Base-by-base conservation (phyloP, 257 asterid species). In the Euphrasia confusa region DNA sequence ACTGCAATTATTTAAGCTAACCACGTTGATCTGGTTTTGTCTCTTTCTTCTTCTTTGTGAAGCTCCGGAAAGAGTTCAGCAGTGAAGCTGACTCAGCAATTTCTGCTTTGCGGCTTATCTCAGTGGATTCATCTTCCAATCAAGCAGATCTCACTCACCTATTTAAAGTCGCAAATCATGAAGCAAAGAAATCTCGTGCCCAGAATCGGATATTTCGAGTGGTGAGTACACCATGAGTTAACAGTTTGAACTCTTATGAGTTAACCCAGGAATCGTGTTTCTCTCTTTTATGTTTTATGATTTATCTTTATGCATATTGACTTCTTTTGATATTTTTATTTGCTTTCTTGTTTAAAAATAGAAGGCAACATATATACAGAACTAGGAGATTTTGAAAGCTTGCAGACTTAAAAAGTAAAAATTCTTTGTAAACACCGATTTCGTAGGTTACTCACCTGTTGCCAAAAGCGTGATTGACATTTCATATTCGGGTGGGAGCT, bases 41-140 rank as follows among this genome's bases (percentile, higher is more conserved):
- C 61, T n/a, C 45, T 12, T 49, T 4, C 64, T 58, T 65, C 72
- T 45, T 64, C 62, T 33, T 75, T 60, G 60, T 75, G 67, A 68
- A 92, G 97, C 83, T 92, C 39, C 85, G 80, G 7, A 89, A 89
- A 79, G 97, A 92, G 72, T 92, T 92, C 79, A 81, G 82, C 73
- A 79, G 86, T 74, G 97, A 92, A 2, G 76, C 82, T 65, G 97
- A 89, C 52, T 74, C 95, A 1, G 85, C 82, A 13, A 64, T 68
- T 53, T 72, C 91, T 60, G 91, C 96, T 68, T 48, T 87, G 26
- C 83, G 90, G 55, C 79, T 77, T 48, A 73, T 89, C 69, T 26
- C 85, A 1, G 81, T 75, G 54, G 99, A 92, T 66, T 33, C 86
- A 57, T 70, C 96, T 68, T 69, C 89, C 68, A 77, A 74, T 64